Conservation (phyloP, 2,329 filamentous ascomycete genomes). For the Colletotrichum aenigma region DNA sequence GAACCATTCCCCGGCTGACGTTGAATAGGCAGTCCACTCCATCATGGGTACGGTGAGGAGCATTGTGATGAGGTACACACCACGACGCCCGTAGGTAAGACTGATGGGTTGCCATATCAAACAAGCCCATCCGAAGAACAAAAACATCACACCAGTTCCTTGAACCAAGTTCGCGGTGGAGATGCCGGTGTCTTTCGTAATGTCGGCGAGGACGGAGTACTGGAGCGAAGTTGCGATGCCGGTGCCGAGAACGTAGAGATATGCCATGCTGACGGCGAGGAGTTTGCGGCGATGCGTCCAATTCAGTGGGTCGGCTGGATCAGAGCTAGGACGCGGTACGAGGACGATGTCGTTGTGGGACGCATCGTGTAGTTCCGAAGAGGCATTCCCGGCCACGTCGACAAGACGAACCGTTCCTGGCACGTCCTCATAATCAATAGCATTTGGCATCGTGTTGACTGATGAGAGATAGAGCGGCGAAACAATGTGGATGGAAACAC, state of each 20-base stretch:
- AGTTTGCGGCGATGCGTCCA: neutral
- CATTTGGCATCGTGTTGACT: neutral
- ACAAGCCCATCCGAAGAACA: neutral
- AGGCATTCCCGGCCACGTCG: neutral
- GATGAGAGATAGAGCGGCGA: neutral
- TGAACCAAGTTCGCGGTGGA: neutral
- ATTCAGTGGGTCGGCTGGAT: neutral
- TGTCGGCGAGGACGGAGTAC: neutral
- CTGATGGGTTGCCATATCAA: neutral
- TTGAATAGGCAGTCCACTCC: neutral
- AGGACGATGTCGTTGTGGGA: neutral
- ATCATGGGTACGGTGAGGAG: neutral
- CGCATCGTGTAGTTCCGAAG: neutral
- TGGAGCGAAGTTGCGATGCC: neutral
- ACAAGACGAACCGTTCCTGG: neutral
- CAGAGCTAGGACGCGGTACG: neutral
- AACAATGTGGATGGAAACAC: neutral
- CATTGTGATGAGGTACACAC: neutral
- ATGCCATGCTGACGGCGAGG: neutral
- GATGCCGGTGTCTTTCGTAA: neutral
- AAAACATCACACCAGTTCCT: neutral
- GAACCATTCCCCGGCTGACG: neutral
- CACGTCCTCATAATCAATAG: neutral
- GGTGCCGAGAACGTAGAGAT: neutral
- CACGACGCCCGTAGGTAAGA: neutral